A percentile compares a stretch with the other conserved stretches of the same genome.
phyloP scores from a whole-genome alignment of 1,284 basidiomycete species.

The Pisolithus thermaeus region DNA sequence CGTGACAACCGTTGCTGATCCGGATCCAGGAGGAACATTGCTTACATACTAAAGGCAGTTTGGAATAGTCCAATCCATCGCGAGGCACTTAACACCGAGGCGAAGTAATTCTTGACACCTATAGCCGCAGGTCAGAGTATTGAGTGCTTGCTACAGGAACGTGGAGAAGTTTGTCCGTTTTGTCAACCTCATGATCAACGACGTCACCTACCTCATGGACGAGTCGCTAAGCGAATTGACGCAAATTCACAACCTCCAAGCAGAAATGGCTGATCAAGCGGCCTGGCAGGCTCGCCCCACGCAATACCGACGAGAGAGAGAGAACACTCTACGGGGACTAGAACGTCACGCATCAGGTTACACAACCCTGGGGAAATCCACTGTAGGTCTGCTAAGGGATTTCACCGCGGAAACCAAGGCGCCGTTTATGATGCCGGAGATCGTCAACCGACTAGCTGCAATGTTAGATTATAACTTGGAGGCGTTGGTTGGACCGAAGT shows the following conservation, averaged over 20 bases:
- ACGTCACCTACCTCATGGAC: conserved; percentile 97
- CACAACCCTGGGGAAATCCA: conserved; percentile 81
- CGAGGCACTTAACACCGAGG: conserved; percentile 74
- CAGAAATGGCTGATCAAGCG: conserved; percentile 73
- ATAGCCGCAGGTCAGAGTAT: not conserved
- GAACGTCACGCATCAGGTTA: conserved; percentile 86
- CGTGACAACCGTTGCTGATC: conserved; percentile 11
- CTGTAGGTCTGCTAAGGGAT: conserved; percentile 83
- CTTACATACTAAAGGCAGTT: conserved; percentile 78
- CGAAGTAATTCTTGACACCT: conserved; percentile 47
- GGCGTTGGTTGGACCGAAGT: conserved; percentile 83
- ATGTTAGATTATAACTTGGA: conserved; percentile 97
- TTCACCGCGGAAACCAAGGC: conserved; percentile 90
- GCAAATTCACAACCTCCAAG: conserved; percentile 84
- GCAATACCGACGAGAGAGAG: conserved; percentile 81
- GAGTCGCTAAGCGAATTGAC: conserved; percentile 88
- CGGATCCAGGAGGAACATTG: conserved; percentile 66
- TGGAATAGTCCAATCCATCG: conserved; percentile 89
- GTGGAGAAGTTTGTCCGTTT: conserved; percentile 93
- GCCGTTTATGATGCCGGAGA: conserved; percentile 96
- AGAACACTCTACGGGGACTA: conserved; percentile 70
- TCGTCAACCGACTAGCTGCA: conserved; percentile 91
- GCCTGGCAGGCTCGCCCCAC: conserved; percentile 62
- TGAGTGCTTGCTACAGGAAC: conserved; percentile 43
- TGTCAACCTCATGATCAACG: conserved; percentile 98